phyloP scores from a whole-genome alignment of 176 grass and related monocot species.

The Musa acuminata region DNA sequence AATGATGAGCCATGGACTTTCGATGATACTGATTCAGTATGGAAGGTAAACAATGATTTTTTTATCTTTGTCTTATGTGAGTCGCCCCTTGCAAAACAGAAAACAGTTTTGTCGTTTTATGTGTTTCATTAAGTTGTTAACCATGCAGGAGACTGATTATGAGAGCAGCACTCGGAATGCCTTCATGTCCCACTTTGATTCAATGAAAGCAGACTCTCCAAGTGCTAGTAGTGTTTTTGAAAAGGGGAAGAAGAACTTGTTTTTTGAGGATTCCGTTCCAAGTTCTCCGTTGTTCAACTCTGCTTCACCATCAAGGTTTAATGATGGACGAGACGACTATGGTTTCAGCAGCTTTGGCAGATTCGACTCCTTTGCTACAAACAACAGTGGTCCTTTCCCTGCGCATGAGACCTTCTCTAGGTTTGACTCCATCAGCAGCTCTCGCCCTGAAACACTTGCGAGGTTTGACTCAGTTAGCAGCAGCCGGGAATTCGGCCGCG shows the following conservation, averaged over 20 bases:
- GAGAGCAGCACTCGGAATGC: slow-evolving; percentile 34
- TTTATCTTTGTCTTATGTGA: background rate
- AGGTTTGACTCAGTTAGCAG: slow-evolving; percentile 55
- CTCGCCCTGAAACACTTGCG: slow-evolving; percentile 36
- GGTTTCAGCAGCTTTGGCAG: slow-evolving; percentile 42
- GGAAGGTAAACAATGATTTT: slow-evolving; percentile 31
- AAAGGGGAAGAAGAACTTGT: slow-evolving; percentile 57
- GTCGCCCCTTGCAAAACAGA: background rate
- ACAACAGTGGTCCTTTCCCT: slow-evolving; percentile 57
- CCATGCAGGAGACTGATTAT: slow-evolving; percentile 51
- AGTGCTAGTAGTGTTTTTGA: slow-evolving; percentile 43
- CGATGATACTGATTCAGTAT: slow-evolving; percentile 83
- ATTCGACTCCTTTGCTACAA: slow-evolving; percentile 87
- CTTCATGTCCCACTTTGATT: slow-evolving; percentile 64
- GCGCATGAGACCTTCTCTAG: slow-evolving; percentile 53
- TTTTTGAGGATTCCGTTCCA: slow-evolving; percentile 96
- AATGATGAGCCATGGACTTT: slow-evolving; percentile 82
- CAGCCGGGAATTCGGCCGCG: slow-evolving; percentile 44
- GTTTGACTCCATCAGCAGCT: slow-evolving; percentile 72
- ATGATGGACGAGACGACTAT: slow-evolving; percentile 41
- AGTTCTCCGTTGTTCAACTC: slow-evolving; percentile 75
- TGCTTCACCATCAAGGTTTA: slow-evolving; percentile 66
- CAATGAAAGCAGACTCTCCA: slow-evolving; percentile 45
- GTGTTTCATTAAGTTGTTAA: background rate
- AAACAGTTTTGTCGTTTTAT: background rate